Evolutionary conservation across 305 asterid species (phyloP).

Genomic region (Fraxinus sp.): DNA sequence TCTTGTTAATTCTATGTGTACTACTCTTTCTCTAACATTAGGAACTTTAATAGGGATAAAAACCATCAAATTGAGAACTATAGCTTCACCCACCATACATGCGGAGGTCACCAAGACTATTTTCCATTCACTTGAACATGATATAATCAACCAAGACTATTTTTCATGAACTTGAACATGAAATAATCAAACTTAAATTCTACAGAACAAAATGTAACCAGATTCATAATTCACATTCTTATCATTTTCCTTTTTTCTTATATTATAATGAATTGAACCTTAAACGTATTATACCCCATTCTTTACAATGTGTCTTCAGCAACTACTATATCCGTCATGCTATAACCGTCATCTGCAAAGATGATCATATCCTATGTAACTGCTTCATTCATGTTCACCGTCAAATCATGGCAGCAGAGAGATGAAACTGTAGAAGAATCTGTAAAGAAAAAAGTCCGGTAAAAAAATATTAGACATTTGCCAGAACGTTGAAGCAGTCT

Average conservation of each 20-base stretch:
- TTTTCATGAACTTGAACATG: conserved; percentile 25
- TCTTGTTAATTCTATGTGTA: neutral
- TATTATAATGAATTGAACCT: conserved; percentile 43
- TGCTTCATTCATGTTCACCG: conserved; percentile 24
- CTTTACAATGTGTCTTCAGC: conserved; percentile 69
- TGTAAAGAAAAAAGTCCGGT: neutral
- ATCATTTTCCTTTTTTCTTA: conserved; percentile 36
- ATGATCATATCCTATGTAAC: conserved; percentile 19
- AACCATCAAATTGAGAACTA: neutral
- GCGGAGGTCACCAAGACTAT: neutral
- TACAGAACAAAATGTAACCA: conserved; percentile 36
- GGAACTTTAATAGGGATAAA: neutral
- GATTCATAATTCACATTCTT: conserved; percentile 32
- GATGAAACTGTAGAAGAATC: neutral
- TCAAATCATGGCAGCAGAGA: conserved; percentile 22
- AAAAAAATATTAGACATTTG: neutral
- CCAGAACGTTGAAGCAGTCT: neutral
- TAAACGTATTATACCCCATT: conserved; percentile 40
- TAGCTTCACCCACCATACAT: neutral
- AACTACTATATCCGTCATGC: conserved; percentile 38
- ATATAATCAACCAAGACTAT: neutral
- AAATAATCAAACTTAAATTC: conserved; percentile 37
- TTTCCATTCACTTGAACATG: conserved; percentile 24
- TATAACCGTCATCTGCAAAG: conserved; percentile 34
- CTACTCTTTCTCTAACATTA: neutral